These are phyloP conservation scores for Podospora didyma DNA, from an alignment of 495 filamentous ascomycete genomes.

Conservation along the genomic window DNA sequence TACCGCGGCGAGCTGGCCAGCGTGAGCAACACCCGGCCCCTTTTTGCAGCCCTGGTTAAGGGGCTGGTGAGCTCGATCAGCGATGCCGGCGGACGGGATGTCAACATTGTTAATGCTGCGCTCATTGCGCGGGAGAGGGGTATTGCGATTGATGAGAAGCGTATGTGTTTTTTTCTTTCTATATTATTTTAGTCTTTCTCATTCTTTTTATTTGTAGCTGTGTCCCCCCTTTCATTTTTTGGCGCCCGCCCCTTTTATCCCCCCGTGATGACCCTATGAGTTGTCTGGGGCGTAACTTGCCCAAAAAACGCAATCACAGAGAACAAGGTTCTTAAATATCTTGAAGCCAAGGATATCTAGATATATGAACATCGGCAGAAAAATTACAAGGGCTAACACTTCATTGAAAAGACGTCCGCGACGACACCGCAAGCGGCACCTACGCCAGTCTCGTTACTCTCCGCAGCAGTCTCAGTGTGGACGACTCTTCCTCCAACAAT, in stretches of 20 bases:
- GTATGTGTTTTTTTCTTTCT: background rate
- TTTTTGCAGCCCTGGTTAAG: constrained; percentile 67
- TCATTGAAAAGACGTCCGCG: constrained; percentile 41
- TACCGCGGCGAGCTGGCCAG: constrained; percentile 63
- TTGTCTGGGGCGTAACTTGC: no score
- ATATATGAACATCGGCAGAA: no score
- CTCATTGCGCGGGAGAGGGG: constrained; percentile 65
- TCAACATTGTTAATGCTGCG: constrained; percentile 73
- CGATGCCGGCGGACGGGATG: constrained; percentile 54
- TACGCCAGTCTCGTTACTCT: constrained; percentile 63
- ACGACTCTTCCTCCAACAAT: constrained; percentile 10
- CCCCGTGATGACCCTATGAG: no score
- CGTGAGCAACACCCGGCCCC: constrained; percentile 61
- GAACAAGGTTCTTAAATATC: no score
- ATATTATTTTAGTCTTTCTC: no score
- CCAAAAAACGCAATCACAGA: no score
- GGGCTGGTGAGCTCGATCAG: constrained; percentile 59
- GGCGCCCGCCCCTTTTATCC: no score
- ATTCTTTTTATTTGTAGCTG: no score
- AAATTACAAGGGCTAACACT: no score
- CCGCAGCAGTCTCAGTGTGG: constrained; percentile 16
- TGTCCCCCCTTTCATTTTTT: no score
- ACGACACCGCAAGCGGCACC: constrained; percentile 45
- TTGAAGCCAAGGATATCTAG: no score
- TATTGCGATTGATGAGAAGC: constrained; percentile 63